These are phyloP conservation scores for Phialemonium atrogriseum DNA, from an alignment of 2,329 filamentous ascomycete genomes.

Conservation along the genomic window DNA sequence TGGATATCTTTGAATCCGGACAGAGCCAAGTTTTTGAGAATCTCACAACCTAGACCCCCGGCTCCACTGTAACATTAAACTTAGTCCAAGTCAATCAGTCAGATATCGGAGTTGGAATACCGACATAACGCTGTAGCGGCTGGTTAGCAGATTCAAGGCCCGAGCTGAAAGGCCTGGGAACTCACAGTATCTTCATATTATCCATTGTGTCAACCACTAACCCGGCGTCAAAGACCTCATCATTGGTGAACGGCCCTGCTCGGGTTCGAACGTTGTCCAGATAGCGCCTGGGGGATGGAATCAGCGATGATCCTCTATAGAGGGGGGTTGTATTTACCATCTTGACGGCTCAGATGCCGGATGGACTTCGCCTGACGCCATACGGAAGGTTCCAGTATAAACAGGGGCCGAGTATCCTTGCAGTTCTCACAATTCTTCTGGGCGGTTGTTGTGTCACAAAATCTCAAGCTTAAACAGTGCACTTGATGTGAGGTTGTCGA, in stretches of 20 bases:
- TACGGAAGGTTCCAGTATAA: conserved; percentile 2
- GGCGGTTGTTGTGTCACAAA: neutral
- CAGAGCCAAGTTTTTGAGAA: conserved; percentile 89
- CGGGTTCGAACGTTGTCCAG: conserved; percentile 73
- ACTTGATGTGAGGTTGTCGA: too few species aligned
- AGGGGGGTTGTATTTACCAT: conserved; percentile 13
- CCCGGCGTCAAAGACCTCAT: conserved; percentile 44
- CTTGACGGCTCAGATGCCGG: conserved; percentile 13
- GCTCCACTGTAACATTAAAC: conserved; percentile 64
- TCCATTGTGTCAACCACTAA: conserved; percentile 49
- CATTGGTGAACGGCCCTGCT: conserved; percentile 73
- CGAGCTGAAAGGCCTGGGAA: conserved; percentile 7
- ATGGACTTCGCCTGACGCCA: conserved; percentile 10
- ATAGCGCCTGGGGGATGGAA: conserved; percentile 55
- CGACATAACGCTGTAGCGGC: conserved; percentile 38
- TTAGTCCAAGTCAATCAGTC: conserved; percentile 9
- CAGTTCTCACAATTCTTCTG: too few species aligned
- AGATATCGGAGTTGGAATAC: conserved; percentile 18
- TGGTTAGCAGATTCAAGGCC: conserved; percentile 13
- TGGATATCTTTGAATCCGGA: conserved; percentile 96
- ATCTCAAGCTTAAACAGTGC: too few species aligned
- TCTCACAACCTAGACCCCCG: conserved; percentile 90
- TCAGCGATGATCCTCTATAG: neutral
- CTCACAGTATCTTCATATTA: conserved; percentile 67
- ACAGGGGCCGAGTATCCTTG: too few species aligned